phyloP scores from a whole-genome alignment of 345 rosid genomes.

The Eucalyptus caleyi region DNA sequence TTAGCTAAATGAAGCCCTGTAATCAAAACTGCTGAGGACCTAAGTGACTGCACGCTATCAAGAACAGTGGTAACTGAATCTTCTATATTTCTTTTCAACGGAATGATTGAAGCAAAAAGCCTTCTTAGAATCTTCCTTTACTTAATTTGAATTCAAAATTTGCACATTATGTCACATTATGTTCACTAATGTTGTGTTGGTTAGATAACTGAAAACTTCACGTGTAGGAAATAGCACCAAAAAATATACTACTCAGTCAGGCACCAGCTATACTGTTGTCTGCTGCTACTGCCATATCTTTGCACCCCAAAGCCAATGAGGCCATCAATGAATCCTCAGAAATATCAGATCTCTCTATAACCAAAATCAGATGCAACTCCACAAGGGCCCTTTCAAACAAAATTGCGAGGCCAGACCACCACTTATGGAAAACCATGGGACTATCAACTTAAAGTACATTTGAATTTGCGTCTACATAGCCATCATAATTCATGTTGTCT shows the following conservation, averaged over 20 bases:
- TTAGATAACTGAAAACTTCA: not conserved
- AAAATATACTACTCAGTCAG: not conserved
- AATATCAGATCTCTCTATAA: rapidly evolving
- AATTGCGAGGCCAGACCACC: too few species aligned
- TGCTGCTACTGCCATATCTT: too few species aligned
- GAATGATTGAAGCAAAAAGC: not conserved
- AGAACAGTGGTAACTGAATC: not conserved
- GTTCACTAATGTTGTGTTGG: not conserved
- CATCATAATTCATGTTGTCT: too few species aligned
- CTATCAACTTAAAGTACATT: too few species aligned
- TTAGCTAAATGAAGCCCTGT: not conserved
- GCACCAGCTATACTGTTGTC: not conserved
- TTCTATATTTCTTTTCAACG: not conserved
- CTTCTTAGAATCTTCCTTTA: not conserved
- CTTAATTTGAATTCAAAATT: not conserved
- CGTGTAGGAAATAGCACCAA: too few species aligned
- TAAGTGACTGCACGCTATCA: not conserved
- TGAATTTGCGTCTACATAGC: too few species aligned
- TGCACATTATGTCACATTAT: too few species aligned
- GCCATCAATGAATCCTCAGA: too few species aligned
- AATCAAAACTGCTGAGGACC: not conserved
- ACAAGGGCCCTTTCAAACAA: too few species aligned
- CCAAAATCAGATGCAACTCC: rapidly evolving
- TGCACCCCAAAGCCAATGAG: too few species aligned
- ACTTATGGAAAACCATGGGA: too few species aligned